A percentile compares a stretch with the other conserved stretches of the same genome.
phyloP scores from a whole-genome alignment of 768 basidiomycete species.

The Kwoniella mangroviensis region DNA sequence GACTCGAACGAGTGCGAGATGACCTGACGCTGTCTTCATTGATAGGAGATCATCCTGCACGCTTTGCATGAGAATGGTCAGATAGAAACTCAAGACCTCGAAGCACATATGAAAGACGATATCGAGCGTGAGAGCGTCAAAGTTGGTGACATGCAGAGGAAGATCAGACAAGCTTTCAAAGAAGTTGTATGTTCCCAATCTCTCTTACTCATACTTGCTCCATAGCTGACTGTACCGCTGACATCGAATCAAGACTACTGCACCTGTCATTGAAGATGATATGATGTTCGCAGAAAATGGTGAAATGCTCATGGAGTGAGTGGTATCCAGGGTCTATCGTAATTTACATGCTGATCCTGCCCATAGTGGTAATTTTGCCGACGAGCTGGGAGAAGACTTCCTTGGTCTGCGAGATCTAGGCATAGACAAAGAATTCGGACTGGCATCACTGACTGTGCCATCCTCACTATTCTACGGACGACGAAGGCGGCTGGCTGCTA shows the following conservation, averaged over 20 bases:
- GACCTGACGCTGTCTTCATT: neutral
- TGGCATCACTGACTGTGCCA: slow-evolving; percentile 77
- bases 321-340: slow-evolving; percentile 14
- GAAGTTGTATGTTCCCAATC: slow-evolving; percentile 67
- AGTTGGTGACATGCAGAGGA: slow-evolving; percentile 79
- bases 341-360: neutral
- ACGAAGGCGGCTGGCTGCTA: slow-evolving; percentile 30
- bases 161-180: slow-evolving; percentile 78
- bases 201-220: neutral
- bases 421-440: slow-evolving; percentile 80
- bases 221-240: neutral
- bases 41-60: slow-evolving; percentile 88
- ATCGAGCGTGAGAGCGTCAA: slow-evolving; percentile 79
- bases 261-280: slow-evolving; percentile 67
- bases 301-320: slow-evolving; percentile 70
- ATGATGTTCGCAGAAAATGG: slow-evolving; percentile 70
- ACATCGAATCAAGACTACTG: slow-evolving; percentile 60
- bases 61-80: slow-evolving; percentile 87
- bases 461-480: slow-evolving; percentile 63
- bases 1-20: neutral
- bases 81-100: slow-evolving; percentile 75
- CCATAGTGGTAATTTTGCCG: slow-evolving; percentile 79
- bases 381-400: slow-evolving; percentile 88
- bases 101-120: slow-evolving; percentile 86
- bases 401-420: slow-evolving; percentile 85